Evolutionary conservation across 2,329 filamentous ascomycete species (phyloP).

Genomic region (Ascochyta fabae): DNA sequence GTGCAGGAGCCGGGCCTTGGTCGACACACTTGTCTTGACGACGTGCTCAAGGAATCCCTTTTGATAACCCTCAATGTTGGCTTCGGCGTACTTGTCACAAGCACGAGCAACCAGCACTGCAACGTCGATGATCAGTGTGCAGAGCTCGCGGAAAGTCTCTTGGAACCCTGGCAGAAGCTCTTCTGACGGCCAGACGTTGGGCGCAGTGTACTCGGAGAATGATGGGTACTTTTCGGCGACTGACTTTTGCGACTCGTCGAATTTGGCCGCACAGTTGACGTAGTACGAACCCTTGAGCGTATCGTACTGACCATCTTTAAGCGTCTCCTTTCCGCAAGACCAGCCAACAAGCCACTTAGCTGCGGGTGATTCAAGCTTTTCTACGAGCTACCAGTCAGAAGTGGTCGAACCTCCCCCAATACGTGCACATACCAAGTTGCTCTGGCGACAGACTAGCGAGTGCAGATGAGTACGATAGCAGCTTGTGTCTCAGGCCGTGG

Average conservation of each 20-base stretch:
- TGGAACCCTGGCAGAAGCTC: slow-evolving; percentile 76
- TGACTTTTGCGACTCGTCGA: slow-evolving; percentile 66
- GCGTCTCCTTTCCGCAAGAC: slow-evolving; percentile 82
- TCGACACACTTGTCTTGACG: slow-evolving; percentile 82
- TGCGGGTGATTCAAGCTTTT: slow-evolving; percentile 56
- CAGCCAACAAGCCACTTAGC: slow-evolving; percentile 72
- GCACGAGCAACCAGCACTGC: slow-evolving; percentile 88
- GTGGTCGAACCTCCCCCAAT: not conserved
- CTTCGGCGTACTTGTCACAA: slow-evolving; percentile 83
- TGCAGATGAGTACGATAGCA: slow-evolving; percentile 88
- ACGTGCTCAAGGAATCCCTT: slow-evolving; percentile 83
- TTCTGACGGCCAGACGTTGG: slow-evolving; percentile 85
- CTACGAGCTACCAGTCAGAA: slow-evolving; percentile 32
- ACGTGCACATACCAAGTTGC: slow-evolving; percentile 67
- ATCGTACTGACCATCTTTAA: slow-evolving; percentile 78
- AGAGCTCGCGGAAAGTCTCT: slow-evolving; percentile 74
- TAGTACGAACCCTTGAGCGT: slow-evolving; percentile 85
- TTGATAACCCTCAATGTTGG: slow-evolving; percentile 79
- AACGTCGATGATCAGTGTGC: slow-evolving; percentile 84
- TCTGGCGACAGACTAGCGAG: slow-evolving; percentile 78
- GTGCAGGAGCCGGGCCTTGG: slow-evolving; percentile 89
- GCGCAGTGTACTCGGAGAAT: slow-evolving; percentile 86
- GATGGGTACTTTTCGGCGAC: slow-evolving; percentile 61
- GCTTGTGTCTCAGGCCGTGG: slow-evolving; percentile 69
- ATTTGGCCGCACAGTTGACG: slow-evolving; percentile 72